Percentiles rank a stretch among this genome's conserved stretches.
Conservation (phyloP, 2,329 filamentous ascomycete genomes). For the Cryphonectria carpinicola region DNA sequence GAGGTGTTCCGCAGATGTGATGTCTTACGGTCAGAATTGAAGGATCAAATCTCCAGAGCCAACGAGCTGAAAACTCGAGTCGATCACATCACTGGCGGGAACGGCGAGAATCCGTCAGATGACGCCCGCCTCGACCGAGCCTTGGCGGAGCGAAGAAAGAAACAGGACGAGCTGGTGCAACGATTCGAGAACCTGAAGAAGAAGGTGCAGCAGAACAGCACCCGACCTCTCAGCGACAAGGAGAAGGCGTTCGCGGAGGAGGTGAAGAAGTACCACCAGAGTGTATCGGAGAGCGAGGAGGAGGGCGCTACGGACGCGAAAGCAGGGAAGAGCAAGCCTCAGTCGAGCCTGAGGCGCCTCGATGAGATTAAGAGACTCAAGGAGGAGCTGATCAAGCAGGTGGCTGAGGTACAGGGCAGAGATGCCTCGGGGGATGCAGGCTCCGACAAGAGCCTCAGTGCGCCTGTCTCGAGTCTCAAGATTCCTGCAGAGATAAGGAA, state of each 20-base stretch:
- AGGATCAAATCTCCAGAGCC: conserved; percentile 68
- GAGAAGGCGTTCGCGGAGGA: conserved; percentile 58
- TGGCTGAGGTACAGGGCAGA: conserved; percentile 44
- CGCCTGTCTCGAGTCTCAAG: conserved; percentile 47
- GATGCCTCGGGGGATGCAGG: conserved; percentile 36
- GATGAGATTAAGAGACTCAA: conserved; percentile 59
- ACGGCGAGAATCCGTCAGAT: conserved; percentile 56
- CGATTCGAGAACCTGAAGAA: conserved; percentile 63
- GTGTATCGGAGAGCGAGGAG: conserved; percentile 45
- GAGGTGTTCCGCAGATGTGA: conserved; percentile 75
- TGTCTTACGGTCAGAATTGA: conserved; percentile 68
- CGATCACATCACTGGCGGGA: conserved; percentile 66
- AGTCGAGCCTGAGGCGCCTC: conserved; percentile 60
- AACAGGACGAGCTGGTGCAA: conserved; percentile 60
- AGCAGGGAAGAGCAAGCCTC: conserved; percentile 42
- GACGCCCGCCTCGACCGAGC: conserved; percentile 63
- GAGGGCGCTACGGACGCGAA: conserved; percentile 36
- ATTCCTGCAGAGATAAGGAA: conserved; percentile 65
- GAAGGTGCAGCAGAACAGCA: conserved; percentile 52
- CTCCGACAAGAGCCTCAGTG: conserved; percentile 33
- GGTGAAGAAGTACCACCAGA: conserved; percentile 44
- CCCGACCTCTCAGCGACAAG: conserved; percentile 62
- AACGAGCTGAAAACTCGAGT: conserved; percentile 68
- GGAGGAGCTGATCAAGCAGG: conserved; percentile 57
- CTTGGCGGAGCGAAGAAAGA: conserved; percentile 56